These are phyloP conservation scores for Monosporascus sp. DNA, from an alignment of 2,329 filamentous ascomycete genomes.

Conservation along the genomic window DNA sequence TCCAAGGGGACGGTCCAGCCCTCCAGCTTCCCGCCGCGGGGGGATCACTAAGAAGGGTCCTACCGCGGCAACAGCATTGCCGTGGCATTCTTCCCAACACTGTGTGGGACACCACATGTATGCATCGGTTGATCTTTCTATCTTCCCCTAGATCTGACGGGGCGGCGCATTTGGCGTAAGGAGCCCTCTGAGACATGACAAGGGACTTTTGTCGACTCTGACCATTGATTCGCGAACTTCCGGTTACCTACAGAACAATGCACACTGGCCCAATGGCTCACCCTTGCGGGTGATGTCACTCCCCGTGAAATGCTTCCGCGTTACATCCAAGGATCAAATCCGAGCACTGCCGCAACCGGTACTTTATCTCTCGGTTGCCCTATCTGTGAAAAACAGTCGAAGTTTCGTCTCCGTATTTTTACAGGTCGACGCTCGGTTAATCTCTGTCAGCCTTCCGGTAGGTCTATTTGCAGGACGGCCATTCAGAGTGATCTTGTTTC, in stretches of 20 bases:
- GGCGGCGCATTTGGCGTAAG: conserved; percentile 18
- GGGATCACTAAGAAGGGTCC: conserved; percentile 22
- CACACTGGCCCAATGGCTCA: background rate
- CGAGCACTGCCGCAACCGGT: background rate
- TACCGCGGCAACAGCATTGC: background rate
- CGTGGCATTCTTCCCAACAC: conserved; percentile 3
- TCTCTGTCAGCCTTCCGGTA: background rate
- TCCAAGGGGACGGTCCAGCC: conserved; percentile 58
- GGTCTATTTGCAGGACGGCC: background rate
- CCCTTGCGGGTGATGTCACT: background rate
- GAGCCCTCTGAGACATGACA: conserved; percentile 17
- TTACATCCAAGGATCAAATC: background rate
- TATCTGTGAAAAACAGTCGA: background rate
- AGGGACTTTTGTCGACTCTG: conserved; percentile 7
- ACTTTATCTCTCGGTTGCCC: background rate
- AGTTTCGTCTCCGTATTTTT: background rate
- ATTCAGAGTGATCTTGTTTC: background rate
- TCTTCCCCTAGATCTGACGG: conserved; percentile 16
- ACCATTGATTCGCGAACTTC: conserved; percentile 15
- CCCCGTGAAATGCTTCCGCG: background rate
- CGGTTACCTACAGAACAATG: conserved; percentile 19
- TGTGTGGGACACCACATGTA: conserved; percentile 4
- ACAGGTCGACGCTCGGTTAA: background rate
- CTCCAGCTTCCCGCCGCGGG: conserved; percentile 75
- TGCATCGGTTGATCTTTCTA: conserved; percentile 25